Percentiles rank a stretch among this genome's conserved stretches.
Conservation (phyloP, 257 asterid species). For the Forsythia suspensa region DNA sequence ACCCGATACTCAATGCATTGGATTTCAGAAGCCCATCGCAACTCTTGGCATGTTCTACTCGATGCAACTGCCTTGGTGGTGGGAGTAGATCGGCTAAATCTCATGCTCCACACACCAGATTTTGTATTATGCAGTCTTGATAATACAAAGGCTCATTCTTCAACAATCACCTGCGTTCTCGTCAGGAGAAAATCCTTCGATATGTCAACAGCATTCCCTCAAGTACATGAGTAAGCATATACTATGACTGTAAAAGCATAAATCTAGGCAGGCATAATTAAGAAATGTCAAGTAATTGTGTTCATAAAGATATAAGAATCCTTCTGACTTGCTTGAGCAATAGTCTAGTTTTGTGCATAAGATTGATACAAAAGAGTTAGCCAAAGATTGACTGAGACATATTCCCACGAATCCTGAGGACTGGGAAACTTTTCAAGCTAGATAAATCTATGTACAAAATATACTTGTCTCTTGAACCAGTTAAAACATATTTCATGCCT, state of each 20-base stretch:
- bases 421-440: too few species aligned
- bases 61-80: slow-evolving; percentile 62
- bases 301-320: background rate
- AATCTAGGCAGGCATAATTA: background rate
- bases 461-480: too few species aligned
- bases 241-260: slow-evolving; percentile 20
- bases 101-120: slow-evolving; percentile 75
- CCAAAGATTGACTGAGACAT: too few species aligned
- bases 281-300: background rate
- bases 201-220: slow-evolving; percentile 40
- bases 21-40: slow-evolving; percentile 84
- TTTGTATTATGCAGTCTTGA: slow-evolving; percentile 70
- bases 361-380: too few species aligned
- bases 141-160: slow-evolving; percentile 52
- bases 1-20: slow-evolving; percentile 73
- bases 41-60: slow-evolving; percentile 81
- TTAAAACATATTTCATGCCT: too few species aligned
- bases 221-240: slow-evolving; percentile 22
- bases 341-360: background rate
- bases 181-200: slow-evolving; percentile 77
- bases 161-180: slow-evolving; percentile 69
- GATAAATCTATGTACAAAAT: too few species aligned
- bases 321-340: background rate
- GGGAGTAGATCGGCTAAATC: slow-evolving; percentile 60
- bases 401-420: too few species aligned